Percentiles rank a stretch among this genome's conserved stretches.
phyloP scores from a whole-genome alignment of 2,329 filamentous ascomycete species.

The Elsinoe fawcettii region DNA sequence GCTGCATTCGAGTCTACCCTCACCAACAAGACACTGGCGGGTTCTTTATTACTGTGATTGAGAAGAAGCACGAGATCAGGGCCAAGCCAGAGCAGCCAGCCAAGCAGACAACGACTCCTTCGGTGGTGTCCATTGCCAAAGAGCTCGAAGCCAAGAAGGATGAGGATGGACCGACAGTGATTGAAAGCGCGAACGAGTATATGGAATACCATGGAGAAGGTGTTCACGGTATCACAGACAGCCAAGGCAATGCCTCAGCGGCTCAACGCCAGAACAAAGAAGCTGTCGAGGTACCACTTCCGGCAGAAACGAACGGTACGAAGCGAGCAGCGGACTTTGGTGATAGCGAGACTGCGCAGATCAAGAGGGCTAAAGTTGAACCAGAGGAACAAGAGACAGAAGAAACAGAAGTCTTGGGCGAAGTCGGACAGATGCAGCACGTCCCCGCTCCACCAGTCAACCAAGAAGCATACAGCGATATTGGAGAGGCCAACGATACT shows the following conservation, averaged over 20 bases:
- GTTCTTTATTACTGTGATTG: conserved; percentile 93
- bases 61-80: conserved; percentile 83
- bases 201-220: conserved; percentile 6
- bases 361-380: conserved; percentile 33
- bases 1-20: conserved; percentile 89
- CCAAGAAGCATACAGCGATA: conserved; percentile 15
- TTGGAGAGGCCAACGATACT: conserved; percentile 3
- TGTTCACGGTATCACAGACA: not conserved
- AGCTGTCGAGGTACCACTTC: conserved; percentile 7
- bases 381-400: conserved; percentile 22
- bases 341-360: conserved; percentile 21
- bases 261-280: conserved; percentile 23
- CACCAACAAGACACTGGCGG: conserved; percentile 94
- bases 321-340: conserved; percentile 38
- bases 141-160: conserved; percentile 31
- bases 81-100: conserved; percentile 60
- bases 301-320: conserved; percentile 13
- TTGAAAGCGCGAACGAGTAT: conserved; percentile 26
- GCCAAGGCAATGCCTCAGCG: conserved; percentile 21
- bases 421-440: conserved; percentile 22
- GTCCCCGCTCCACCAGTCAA: conserved; percentile 21
- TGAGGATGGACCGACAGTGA: conserved; percentile 25
- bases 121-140: conserved; percentile 31
- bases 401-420: conserved; percentile 20
- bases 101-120: conserved; percentile 29